Evolutionary conservation across 257 asterid species (phyloP).

Genomic region (Catharanthus roseus): DNA sequence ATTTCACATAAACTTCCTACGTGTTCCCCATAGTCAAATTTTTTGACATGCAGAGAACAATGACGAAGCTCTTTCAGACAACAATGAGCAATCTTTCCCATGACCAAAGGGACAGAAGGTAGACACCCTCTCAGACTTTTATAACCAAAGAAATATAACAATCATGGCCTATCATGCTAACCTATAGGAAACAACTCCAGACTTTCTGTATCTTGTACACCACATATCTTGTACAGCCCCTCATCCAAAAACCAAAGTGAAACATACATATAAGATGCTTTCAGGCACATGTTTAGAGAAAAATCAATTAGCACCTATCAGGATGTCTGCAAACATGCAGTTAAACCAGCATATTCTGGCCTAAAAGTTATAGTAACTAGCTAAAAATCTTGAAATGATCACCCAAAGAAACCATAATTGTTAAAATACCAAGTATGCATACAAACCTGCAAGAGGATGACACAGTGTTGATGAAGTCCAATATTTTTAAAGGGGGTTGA

Average conservation of each 20-base stretch:
- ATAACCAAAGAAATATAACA: not conserved
- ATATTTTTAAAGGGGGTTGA: constrained; percentile 72
- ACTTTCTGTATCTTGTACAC: not conserved
- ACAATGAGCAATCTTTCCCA: not conserved
- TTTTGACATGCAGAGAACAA: not conserved
- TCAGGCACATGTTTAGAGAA: not conserved
- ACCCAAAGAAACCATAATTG: constrained; percentile 23
- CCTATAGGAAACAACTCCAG: not conserved
- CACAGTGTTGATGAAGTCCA: constrained; percentile 91
- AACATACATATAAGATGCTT: not conserved
- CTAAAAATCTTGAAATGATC: not conserved
- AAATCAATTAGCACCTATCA: not conserved
- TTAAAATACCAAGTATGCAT: constrained; percentile 37
- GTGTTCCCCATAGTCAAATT: not conserved
- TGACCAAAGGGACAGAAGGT: not conserved
- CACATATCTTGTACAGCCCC: not conserved
- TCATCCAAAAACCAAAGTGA: not conserved
- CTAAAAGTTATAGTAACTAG: not conserved
- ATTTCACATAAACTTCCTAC: not conserved
- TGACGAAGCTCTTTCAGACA: not conserved
- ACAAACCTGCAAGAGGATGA: constrained; percentile 86
- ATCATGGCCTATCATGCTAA: not conserved
- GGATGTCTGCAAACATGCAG: not conserved
- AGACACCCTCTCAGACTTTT: not conserved
- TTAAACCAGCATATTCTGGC: not conserved